A percentile compares a stretch with the other conserved stretches of the same genome.
phyloP scores from a whole-genome alignment of 768 basidiomycete genomes.

The Favolaschia claudopus region DNA sequence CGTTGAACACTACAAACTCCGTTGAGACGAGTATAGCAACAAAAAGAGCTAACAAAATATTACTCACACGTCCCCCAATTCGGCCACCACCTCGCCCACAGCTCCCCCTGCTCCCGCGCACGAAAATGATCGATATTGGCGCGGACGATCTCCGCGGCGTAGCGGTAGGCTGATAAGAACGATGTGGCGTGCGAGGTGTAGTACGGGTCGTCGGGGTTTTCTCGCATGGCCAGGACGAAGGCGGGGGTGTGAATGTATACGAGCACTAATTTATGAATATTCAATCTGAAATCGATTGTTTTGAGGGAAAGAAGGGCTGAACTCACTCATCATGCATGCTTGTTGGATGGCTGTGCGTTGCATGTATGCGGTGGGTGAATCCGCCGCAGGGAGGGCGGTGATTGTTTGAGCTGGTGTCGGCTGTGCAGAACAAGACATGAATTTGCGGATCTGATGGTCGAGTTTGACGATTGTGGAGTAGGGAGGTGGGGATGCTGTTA shows the following conservation, averaged over 20 bases:
- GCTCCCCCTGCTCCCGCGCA: neutral
- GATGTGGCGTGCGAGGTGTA: neutral
- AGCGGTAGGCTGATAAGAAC: neutral
- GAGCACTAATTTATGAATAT: neutral
- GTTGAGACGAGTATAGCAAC: too few relatives aligned
- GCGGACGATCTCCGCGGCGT: neutral
- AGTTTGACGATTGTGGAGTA: constrained; percentile 5
- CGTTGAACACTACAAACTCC: neutral
- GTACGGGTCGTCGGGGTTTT: constrained; percentile 9
- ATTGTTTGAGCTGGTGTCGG: neutral
- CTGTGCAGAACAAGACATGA: constrained; percentile 9
- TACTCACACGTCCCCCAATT: constrained; percentile 11
- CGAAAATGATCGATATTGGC: neutral
- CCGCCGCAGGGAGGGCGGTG: neutral
- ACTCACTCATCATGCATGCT: neutral
- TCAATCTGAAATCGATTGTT: neutral
- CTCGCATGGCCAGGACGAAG: neutral
- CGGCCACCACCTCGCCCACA: constrained; percentile 14
- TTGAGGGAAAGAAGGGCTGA: neutral
- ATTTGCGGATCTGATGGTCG: constrained; percentile 13
- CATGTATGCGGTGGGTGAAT: neutral
- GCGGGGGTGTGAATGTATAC: constrained; percentile 11
- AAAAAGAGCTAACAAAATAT: too few relatives aligned
- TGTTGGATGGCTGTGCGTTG: neutral
- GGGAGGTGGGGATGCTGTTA: neutral